A percentile compares a stretch with the other conserved stretches of the same genome.
These are phyloP conservation scores for Filobasidium uniguttulatum DNA, from an alignment of 1,284 basidiomycete species.

Conservation along the genomic window DNA sequence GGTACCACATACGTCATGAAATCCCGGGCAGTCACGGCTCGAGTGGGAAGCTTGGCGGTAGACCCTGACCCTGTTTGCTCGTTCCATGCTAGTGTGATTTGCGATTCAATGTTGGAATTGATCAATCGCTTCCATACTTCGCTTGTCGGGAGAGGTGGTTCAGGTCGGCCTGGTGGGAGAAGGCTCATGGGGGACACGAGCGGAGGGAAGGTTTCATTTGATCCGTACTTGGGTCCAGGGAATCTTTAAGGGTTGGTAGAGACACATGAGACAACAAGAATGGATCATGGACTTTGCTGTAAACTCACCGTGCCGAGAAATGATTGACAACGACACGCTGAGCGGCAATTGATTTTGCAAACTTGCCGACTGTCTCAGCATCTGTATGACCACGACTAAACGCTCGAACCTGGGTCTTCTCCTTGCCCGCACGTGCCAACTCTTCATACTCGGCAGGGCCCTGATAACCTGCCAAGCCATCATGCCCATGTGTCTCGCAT, in stretches of 20 bases:
- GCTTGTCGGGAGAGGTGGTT: conserved; percentile 19
- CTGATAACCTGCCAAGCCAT: too few relatives aligned
- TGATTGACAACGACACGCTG: conserved; percentile 64
- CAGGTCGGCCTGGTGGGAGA: conserved; percentile 23
- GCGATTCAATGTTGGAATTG: conserved; percentile 32
- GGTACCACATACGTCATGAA: conserved; percentile 50
- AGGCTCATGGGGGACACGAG: conserved; percentile 37
- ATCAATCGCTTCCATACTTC: conserved; percentile 38
- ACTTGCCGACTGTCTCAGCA: conserved; percentile 64
- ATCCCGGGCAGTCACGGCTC: conserved; percentile 51
- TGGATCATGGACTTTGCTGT: too few relatives aligned
- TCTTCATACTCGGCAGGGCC: too few relatives aligned
- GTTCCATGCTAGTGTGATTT: conserved; percentile 33
- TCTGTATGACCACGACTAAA: conserved; percentile 64
- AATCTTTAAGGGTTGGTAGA: too few relatives aligned
- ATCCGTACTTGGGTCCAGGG: conserved; percentile 23
- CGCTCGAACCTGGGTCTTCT: conserved; percentile 47
- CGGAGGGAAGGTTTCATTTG: conserved; percentile 32
- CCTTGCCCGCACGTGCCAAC: too few relatives aligned
- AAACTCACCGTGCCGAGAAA: conserved; percentile 54
- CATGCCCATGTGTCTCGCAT: too few relatives aligned
- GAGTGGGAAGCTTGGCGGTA: conserved; percentile 18
- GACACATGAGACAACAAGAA: too few relatives aligned
- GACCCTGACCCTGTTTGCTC: conserved; percentile 34
- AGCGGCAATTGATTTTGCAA: conserved; percentile 54